A percentile compares a stretch with the other conserved stretches of the same genome.
Evolutionary conservation across 768 basidiomycete genomes (phyloP).

Genomic region (Amanita subjunquillea): DNA sequence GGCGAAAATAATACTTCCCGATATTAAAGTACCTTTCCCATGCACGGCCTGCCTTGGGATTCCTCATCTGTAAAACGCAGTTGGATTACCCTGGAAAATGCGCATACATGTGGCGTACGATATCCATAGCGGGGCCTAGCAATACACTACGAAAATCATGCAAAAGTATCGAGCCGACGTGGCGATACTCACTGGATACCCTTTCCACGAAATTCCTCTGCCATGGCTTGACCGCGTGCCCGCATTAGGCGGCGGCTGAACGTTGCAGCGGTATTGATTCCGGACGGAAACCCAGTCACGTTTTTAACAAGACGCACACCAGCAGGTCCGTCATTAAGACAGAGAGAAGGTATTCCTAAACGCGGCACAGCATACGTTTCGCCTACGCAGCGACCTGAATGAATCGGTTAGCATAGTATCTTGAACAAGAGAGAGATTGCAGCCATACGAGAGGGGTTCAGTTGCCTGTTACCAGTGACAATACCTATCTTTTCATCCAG

Average conservation of each 20-base stretch:
- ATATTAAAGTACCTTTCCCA: conserved; percentile 23
- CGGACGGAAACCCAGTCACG: conserved; percentile 36
- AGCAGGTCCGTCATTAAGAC: conserved; percentile 28
- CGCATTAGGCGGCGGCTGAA: conserved; percentile 45
- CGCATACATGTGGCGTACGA: conserved; percentile 17
- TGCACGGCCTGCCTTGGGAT: conserved; percentile 26
- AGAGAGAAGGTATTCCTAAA: conserved; percentile 22
- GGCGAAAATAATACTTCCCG: not conserved
- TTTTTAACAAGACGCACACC: conserved; percentile 21
- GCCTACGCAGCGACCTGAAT: conserved; percentile 23
- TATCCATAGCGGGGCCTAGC: conserved; percentile 35
- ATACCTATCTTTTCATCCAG: conserved; percentile 26
- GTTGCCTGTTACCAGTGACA: conserved; percentile 23
- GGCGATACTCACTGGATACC: conserved; percentile 28
- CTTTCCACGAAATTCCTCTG: conserved; percentile 46
- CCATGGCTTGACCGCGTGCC: conserved; percentile 43
- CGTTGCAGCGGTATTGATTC: conserved; percentile 30
- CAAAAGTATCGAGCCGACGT: not conserved
- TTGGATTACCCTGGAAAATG: not conserved
- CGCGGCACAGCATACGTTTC: conserved; percentile 21
- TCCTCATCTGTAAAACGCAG: conserved; percentile 20
- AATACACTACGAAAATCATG: conserved; percentile 16
- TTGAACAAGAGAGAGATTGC: not conserved
- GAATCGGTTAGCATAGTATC: not conserved
- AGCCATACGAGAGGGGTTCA: conserved; percentile 14